Conservation (phyloP, 2,329 filamentous ascomycete species). For the Sclerotinia glacialis region DNA sequence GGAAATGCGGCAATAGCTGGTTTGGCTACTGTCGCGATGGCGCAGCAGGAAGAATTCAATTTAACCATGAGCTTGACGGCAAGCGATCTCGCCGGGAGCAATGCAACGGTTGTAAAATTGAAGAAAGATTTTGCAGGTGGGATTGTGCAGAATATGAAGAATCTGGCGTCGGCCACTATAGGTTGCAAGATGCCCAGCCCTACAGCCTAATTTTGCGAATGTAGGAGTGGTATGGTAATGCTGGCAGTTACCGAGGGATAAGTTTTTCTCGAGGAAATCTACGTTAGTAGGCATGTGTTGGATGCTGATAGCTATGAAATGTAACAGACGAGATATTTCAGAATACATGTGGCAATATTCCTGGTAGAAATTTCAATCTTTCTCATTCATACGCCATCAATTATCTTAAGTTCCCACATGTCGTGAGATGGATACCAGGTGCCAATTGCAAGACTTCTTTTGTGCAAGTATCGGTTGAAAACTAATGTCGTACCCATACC, state of each 20-base stretch:
- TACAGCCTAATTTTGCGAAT: neutral
- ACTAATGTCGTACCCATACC: neutral
- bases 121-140: constrained; percentile 30
- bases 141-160: constrained; percentile 31
- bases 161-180: constrained; percentile 25
- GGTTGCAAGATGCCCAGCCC: constrained; percentile 1
- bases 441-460: no score
- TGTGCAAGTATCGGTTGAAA: no score
- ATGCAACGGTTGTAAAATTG: constrained; percentile 26
- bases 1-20: constrained; percentile 29
- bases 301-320: neutral
- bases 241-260: no score
- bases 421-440: no score
- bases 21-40: constrained; percentile 29
- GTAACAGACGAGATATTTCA: neutral
- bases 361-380: neutral
- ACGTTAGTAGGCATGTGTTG: neutral
- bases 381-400: neutral
- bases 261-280: no score
- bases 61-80: constrained; percentile 27
- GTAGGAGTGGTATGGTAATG: neutral
- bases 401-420: neutral
- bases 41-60: constrained; percentile 29
- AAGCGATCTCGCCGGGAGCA: constrained; percentile 15
- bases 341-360: neutral